Evolutionary conservation across 2,329 filamentous ascomycete species (phyloP).

Genomic region (Nemania sp.): DNA sequence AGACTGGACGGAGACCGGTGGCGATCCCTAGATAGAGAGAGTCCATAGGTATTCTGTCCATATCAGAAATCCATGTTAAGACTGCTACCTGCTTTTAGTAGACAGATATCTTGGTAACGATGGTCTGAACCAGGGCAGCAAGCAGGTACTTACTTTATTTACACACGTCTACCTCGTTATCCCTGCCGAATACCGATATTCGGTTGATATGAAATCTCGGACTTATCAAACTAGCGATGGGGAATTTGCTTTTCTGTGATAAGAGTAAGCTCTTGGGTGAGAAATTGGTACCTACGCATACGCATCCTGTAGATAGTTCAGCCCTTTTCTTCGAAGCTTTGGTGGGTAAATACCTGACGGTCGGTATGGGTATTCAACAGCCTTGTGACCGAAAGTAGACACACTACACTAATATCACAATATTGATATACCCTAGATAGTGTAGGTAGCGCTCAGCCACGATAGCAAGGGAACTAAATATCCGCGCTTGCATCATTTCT

Average conservation of each 20-base stretch:
- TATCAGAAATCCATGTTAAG: not conserved
- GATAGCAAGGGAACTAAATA: slow-evolving; percentile 15
- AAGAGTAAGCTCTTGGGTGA: slow-evolving; percentile 22
- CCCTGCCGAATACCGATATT: slow-evolving; percentile 8
- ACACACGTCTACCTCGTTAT: not conserved
- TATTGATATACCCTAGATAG: slow-evolving; percentile 4
- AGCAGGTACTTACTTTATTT: no score
- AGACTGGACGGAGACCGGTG: slow-evolving; percentile 22
- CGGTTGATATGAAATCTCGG: slow-evolving; percentile 2
- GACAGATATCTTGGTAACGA: not conserved
- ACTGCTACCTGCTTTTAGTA: slow-evolving; percentile 7
- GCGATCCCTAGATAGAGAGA: slow-evolving; percentile 23
- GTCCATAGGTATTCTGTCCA: no score
- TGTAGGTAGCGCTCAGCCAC: slow-evolving; percentile 23
- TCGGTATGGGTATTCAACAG: slow-evolving; percentile 17
- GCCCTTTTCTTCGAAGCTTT: not conserved
- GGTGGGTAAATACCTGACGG: slow-evolving; percentile 9
- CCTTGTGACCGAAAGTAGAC: slow-evolving; percentile 20
- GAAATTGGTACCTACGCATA: not conserved
- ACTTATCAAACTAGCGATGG: slow-evolving; percentile 7
- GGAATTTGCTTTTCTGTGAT: slow-evolving; percentile 19
- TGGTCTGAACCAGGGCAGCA: not conserved
- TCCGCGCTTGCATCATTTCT: slow-evolving; percentile 24
- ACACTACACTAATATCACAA: not conserved
- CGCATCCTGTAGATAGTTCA: not conserved